Evolutionary conservation across 1,284 basidiomycete species (phyloP), one percentile per base, ranked within the genome.

Genomic region (Schizopora paradoxa): DNA sequence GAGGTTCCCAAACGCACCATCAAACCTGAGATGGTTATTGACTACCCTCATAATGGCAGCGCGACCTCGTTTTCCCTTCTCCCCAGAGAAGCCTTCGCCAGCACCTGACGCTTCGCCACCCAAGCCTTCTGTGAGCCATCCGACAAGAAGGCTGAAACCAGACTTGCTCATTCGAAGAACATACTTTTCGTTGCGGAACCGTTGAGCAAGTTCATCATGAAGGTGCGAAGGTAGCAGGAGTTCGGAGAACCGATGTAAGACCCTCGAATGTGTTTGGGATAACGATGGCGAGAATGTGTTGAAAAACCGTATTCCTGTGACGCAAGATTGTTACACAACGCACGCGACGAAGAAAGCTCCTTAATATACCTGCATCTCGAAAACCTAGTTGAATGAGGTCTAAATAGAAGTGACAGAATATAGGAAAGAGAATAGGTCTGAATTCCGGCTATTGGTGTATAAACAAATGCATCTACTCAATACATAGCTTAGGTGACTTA

Each of bases 391-490:
- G 83, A 44, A 98, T 84, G 39, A 99, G 76, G 62, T 98, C 94
- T 27, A 99, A 74, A 65, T 95, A 98, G 59, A 96, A 96, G 66
- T 99, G 93, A 33, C 90, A 91, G 62, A 98, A 99, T 51, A 99
- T 87, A 3, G 96, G 96, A 59, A 94, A 94, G 13, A 97, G 69
- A 27, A 99, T 84, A 28, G 92, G 91, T 51, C 88, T 73, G 54
- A 99, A 87, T 65, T 99, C 94, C 48, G 92, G 91, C 89, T 93
- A 59, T 46, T 35, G 54, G 51, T 39, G 38, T 23, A 44, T 50
- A 35, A 19, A 26, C 35, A 22, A 52, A 29, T 14, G 14, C 33
- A 23, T 22, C 38, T 26, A 8, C 27, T 39, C 38, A 33, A 35
- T 43, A 40, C 14, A 51, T 32, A 33, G 47, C 45, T 23, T 49